Percentiles rank a stretch among this genome's conserved stretches.
These are phyloP conservation scores for Pelargonium cotyledonis DNA, from an alignment of 441 rosid species.

Conservation along the genomic window DNA sequence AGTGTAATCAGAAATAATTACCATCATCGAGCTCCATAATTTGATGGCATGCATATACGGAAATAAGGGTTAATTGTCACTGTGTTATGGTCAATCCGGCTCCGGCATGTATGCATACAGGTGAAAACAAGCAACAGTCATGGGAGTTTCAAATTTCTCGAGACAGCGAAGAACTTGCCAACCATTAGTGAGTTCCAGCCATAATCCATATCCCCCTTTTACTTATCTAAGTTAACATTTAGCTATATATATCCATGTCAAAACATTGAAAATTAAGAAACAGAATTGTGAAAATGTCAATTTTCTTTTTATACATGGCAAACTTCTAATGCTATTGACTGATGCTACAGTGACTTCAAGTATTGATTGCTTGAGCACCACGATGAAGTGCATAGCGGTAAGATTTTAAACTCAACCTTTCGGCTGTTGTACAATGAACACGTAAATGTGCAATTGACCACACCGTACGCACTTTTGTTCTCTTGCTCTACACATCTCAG, in stretches of 20 bases:
- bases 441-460: neutral
- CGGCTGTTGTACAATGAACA: no score
- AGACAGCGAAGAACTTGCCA: constrained; percentile 73
- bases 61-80: neutral
- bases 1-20: neutral
- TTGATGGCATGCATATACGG: neutral
- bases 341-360: constrained; percentile 79
- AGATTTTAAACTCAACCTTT: constrained; percentile 22
- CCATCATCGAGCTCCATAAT: constrained; percentile 10
- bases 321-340: neutral
- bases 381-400: constrained; percentile 96
- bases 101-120: constrained; percentile 28
- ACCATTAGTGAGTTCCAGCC: constrained; percentile 58
- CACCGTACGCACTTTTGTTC: no score
- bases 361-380: constrained; percentile 68
- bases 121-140: constrained; percentile 36
- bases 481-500: no score
- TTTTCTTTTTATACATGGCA: constrained; percentile 14
- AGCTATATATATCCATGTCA: neutral
- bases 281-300: neutral
- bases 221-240: neutral
- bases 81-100: neutral
- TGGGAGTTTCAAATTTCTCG: constrained; percentile 72
- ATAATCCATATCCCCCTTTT: neutral
- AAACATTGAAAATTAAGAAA: no score